These are phyloP conservation scores for Fusarium oxysporum DNA, from an alignment of 2,329 filamentous ascomycete genomes.

Conservation along the genomic window DNA sequence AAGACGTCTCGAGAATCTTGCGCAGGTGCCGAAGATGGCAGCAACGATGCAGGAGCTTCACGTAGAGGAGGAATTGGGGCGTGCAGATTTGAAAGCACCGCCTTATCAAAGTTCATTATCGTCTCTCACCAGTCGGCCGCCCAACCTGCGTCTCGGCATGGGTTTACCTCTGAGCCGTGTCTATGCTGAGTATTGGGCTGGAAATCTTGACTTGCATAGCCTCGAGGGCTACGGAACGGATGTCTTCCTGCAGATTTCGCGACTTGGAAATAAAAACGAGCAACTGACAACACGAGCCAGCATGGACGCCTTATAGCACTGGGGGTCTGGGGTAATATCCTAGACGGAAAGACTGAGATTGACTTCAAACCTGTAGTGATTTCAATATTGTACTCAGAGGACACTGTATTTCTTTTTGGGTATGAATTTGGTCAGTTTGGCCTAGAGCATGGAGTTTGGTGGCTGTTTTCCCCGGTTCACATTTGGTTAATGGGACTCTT, in stretches of 20 bases:
- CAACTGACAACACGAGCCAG: constrained; percentile 82
- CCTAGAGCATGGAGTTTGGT: constrained; percentile 44
- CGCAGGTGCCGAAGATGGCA: constrained; percentile 88
- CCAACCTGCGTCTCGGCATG: constrained; percentile 89
- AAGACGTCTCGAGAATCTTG: constrained; percentile 84
- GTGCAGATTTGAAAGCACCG: constrained; percentile 57
- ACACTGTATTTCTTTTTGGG: constrained; percentile 6
- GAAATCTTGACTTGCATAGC: constrained; percentile 89
- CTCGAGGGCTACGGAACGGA: constrained; percentile 96
- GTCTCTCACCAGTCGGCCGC: constrained; percentile 83
- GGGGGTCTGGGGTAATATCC: constrained; percentile 10
- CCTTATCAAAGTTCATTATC: constrained; percentile 74
- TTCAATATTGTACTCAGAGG: constrained; percentile 8
- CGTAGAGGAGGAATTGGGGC: constrained; percentile 57
- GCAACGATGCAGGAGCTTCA: constrained; percentile 91
- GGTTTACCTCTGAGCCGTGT: constrained; percentile 92
- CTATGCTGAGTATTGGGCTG: constrained; percentile 98
- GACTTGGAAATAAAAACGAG: constrained; percentile 98
- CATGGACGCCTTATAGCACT: constrained; percentile 76
- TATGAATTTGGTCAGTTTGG: constrained; percentile 12
- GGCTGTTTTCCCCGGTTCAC: constrained; percentile 2
- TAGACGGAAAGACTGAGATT: constrained; percentile 12
- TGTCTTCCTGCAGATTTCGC: constrained; percentile 94
- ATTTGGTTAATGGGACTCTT: constrained; percentile 8
- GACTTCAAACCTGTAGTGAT: not conserved